A percentile compares a stretch with the other conserved stretches of the same genome.
These are phyloP conservation scores for Wickerhamiella australiensis DNA, from an alignment of 805 yeast species.

Conservation along the genomic window DNA sequence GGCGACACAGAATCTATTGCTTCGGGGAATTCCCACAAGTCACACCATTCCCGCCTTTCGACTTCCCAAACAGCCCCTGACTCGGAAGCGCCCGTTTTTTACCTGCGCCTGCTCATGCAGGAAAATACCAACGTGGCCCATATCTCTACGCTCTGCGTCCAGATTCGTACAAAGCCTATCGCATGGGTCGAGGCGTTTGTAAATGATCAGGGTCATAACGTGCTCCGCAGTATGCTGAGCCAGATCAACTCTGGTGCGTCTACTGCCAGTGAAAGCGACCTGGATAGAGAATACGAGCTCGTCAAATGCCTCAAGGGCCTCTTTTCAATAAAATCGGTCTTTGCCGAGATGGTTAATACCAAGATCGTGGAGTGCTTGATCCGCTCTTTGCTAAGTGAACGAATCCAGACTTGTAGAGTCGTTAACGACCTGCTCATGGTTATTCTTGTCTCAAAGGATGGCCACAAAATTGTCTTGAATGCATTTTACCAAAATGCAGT, in stretches of 20 bases:
- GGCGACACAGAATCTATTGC: conserved; percentile 9
- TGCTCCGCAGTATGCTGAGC: conserved; percentile 54
- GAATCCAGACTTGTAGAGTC: conserved; percentile 60
- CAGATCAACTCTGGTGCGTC: conserved; percentile 33
- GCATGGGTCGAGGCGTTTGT: conserved; percentile 72
- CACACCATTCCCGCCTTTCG: conserved; percentile 21
- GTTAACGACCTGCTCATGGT: conserved; percentile 67
- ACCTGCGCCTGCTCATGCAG: conserved; percentile 61
- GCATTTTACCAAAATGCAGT: conserved; percentile 33
- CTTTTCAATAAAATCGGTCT: conserved; percentile 55
- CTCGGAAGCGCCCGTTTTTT: conserved; percentile 51
- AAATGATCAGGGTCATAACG: conserved; percentile 69
- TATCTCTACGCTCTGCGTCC: conserved; percentile 77
- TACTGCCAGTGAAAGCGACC: conserved; percentile 31
- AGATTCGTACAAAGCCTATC: conserved; percentile 77
- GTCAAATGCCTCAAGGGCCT: conserved; percentile 66
- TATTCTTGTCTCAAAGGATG: conserved; percentile 36
- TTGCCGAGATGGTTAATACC: conserved; percentile 35
- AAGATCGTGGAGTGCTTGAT: conserved; percentile 48
- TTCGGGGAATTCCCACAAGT: background rate
- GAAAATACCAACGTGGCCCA: conserved; percentile 57
- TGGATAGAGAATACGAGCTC: conserved; percentile 65
- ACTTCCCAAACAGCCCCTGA: background rate
- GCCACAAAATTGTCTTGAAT: conserved; percentile 46
- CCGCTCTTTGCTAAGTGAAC: conserved; percentile 62